Evolutionary conservation across 2,329 filamentous ascomycete genomes (phyloP).

Genomic region (Graphilbum sp.): DNA sequence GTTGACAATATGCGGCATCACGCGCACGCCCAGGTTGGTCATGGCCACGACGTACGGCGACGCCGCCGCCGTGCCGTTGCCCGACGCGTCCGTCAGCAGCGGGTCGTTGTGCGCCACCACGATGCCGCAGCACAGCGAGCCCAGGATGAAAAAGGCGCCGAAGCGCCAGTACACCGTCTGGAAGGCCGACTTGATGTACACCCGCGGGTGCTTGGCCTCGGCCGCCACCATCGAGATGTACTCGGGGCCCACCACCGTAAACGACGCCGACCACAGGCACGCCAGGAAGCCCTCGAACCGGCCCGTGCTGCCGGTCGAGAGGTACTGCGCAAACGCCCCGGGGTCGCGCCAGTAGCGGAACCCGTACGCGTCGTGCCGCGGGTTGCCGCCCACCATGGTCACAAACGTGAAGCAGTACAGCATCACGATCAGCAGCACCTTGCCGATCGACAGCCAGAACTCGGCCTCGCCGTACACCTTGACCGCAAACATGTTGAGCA

Average conservation of each 20-base stretch:
- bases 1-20: slow-evolving; percentile 41
- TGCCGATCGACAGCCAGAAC: slow-evolving; percentile 29
- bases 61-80: slow-evolving; percentile 27
- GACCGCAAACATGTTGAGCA: slow-evolving; percentile 16
- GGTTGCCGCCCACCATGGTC: slow-evolving; percentile 39
- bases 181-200: slow-evolving; percentile 50
- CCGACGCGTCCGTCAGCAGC: slow-evolving; percentile 23
- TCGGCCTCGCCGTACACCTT: slow-evolving; percentile 24
- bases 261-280: slow-evolving; percentile 21
- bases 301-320: slow-evolving; percentile 25
- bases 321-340: slow-evolving; percentile 20
- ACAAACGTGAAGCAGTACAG: slow-evolving; percentile 39
- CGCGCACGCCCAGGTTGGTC: slow-evolving; percentile 29
- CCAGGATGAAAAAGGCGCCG: slow-evolving; percentile 50
- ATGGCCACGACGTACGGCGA: slow-evolving; percentile 37
- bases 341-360: slow-evolving; percentile 28
- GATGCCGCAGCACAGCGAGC: slow-evolving; percentile 50
- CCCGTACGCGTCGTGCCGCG: slow-evolving; percentile 26
- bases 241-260: slow-evolving; percentile 33
- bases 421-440: slow-evolving; percentile 33
- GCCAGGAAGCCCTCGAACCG: slow-evolving; percentile 11
- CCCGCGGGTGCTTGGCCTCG: slow-evolving; percentile 50
- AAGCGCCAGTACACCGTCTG: slow-evolving; percentile 56
- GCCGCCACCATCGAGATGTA: slow-evolving; percentile 54
- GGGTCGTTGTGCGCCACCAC: slow-evolving; percentile 43